These are phyloP conservation scores for Xylaria sp. DNA, from an alignment of 2,329 filamentous ascomycete species.

Conservation along the genomic window DNA sequence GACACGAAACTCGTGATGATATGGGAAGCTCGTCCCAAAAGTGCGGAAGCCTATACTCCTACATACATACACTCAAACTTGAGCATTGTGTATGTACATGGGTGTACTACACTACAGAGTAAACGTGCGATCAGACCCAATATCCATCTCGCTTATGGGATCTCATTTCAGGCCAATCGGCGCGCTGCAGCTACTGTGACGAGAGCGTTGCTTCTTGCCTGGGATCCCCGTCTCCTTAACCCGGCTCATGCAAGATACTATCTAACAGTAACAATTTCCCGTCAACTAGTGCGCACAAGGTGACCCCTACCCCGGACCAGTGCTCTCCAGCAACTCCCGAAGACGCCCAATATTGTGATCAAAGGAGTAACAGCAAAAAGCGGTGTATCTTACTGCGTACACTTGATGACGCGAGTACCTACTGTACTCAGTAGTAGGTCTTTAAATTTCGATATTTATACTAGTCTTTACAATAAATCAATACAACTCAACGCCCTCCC, in stretches of 20 bases:
- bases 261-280: slow-evolving; percentile 27
- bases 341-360: slow-evolving; percentile 20
- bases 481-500: not conserved
- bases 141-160: slow-evolving; percentile 31
- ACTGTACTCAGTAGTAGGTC: not conserved
- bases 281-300: slow-evolving; percentile 12
- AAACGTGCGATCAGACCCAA: slow-evolving; percentile 29
- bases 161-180: slow-evolving; percentile 32
- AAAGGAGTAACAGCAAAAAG: slow-evolving; percentile 16
- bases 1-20: slow-evolving; percentile 19
- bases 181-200: slow-evolving; percentile 15
- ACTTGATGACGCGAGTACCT: not conserved
- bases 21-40: slow-evolving; percentile 12
- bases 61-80: too few relatives aligned
- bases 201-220: slow-evolving; percentile 23
- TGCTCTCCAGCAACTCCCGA: slow-evolving; percentile 15
- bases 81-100: too few relatives aligned
- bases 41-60: not conserved
- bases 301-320: slow-evolving; percentile 30
- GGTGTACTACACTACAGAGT: not conserved
- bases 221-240: slow-evolving; percentile 16
- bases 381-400: slow-evolving; percentile 27
- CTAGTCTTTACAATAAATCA: not conserved
- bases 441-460: slow-evolving; percentile 15
- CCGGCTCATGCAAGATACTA: slow-evolving; percentile 24